Evolutionary conservation across 192 early-diverging fungal species (phyloP).

Genomic region (Backusella luteola): DNA sequence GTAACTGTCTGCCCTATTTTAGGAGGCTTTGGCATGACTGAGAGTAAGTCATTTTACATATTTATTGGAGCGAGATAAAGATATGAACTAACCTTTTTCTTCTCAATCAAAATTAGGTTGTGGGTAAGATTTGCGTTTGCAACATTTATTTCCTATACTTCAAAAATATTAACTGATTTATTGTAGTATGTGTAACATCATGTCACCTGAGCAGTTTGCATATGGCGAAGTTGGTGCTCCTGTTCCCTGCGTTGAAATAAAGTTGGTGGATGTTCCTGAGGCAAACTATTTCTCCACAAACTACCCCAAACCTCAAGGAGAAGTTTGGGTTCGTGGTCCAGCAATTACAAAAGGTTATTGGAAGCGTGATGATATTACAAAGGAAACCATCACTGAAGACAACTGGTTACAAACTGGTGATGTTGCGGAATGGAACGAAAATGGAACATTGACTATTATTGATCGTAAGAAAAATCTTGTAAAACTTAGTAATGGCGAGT

Average conservation of each 20-base stretch:
- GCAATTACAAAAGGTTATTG: conserved; percentile 80
- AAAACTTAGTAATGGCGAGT: conserved; percentile 88
- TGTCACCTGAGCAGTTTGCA: conserved; percentile 57
- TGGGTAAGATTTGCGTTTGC: not conserved
- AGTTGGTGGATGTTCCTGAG: conserved; percentile 69
- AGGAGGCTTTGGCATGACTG: conserved; percentile 80
- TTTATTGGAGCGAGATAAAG: not conserved
- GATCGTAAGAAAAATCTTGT: conserved; percentile 94
- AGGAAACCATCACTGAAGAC: conserved; percentile 64
- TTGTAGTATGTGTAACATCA: conserved; percentile 60
- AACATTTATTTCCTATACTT: not conserved
- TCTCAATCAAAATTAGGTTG: conserved; percentile 6
- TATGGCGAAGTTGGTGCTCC: conserved; percentile 75
- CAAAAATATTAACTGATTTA: not conserved
- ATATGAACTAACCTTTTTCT: not conserved
- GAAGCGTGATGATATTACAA: conserved; percentile 65
- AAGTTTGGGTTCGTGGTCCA: conserved; percentile 82
- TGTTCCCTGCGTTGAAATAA: conserved; percentile 72
- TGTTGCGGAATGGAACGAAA: conserved; percentile 78
- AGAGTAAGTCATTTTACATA: not conserved
- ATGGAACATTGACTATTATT: conserved; percentile 81
- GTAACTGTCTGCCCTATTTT: conserved; percentile 77
- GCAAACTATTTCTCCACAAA: conserved; percentile 59
- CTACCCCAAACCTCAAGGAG: conserved; percentile 64
- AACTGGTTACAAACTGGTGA: conserved; percentile 91